These are phyloP conservation scores for Chalciporus piperatus DNA, from an alignment of 768 basidiomycete genomes.

Conservation along the genomic window DNA sequence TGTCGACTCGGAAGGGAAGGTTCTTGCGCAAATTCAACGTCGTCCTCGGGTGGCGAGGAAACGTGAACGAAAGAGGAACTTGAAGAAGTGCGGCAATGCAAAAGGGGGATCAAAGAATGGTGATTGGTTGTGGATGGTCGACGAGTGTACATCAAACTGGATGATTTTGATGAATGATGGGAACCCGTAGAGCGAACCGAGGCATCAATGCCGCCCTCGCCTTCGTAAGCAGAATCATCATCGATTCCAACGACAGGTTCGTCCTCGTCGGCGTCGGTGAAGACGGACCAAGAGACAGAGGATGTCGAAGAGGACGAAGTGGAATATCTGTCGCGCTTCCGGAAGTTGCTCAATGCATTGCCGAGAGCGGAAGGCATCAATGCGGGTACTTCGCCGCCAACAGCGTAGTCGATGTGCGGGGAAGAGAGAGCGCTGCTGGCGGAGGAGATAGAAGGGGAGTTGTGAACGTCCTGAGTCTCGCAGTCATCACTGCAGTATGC, in stretches of 20 bases:
- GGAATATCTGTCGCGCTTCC: slow-evolving; percentile 48
- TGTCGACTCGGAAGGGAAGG: slow-evolving; percentile 19
- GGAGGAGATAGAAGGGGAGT: slow-evolving; percentile 65
- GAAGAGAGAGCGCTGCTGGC: slow-evolving; percentile 67
- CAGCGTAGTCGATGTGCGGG: slow-evolving; percentile 52
- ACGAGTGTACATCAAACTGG: slow-evolving; percentile 62
- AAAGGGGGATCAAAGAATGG: slow-evolving; percentile 54
- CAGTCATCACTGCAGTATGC: slow-evolving; percentile 74
- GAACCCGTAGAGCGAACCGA: slow-evolving; percentile 43
- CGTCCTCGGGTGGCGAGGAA: slow-evolving; percentile 44
- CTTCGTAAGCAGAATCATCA: slow-evolving; percentile 30
- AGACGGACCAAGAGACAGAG: slow-evolving; percentile 62
- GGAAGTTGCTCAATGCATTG: slow-evolving; percentile 45
- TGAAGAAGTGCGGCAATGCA: slow-evolving; percentile 52
- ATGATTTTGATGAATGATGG: slow-evolving; percentile 34
- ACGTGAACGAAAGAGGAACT: slow-evolving; percentile 30
- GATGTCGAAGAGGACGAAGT: slow-evolving; percentile 63
- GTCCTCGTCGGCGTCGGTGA: slow-evolving; percentile 65
- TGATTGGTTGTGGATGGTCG: slow-evolving; percentile 72
- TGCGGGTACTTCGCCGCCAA: slow-evolving; percentile 63
- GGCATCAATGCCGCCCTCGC: slow-evolving; percentile 36
- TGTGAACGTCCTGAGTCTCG: slow-evolving; percentile 52
- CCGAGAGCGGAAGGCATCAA: slow-evolving; percentile 60
- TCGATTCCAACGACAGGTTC: slow-evolving; percentile 34
- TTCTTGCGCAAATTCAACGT: slow-evolving; percentile 38